Evolutionary conservation across 176 grass and related monocot genomes (phyloP), one percentile per base, ranked within the genome.

Genomic region (bread wheat (Triticum aestivum)): DNA sequence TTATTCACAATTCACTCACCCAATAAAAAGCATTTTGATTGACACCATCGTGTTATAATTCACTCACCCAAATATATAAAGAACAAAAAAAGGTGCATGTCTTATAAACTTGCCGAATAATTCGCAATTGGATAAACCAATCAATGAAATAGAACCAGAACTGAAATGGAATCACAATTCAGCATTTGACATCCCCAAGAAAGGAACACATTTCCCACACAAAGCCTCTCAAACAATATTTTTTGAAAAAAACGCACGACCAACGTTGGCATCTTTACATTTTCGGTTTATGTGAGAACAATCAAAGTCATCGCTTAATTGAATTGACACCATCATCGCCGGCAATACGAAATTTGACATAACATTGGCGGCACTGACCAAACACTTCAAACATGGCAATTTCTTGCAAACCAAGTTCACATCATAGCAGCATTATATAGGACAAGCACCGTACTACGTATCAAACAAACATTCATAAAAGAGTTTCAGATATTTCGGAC

Each of bases 401-500:
- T 56, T 34, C 2, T 42, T 61, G 10, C 21, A 13, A 17, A 39
- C 17, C 12, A 41, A 77, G 4, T 29, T 51, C 2, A 1, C 15
- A 26, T 0, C 56, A 8, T 41, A 9, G 13, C 13, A 32, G 8
- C 14, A 37, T 73, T 83, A 6, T 26, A 15, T 6, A 10, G 3
- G 49, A 58, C 6, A 72, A 34, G 52, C 3, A 20, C 39, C 23
- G 30, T 3, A 7, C 5, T 30, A 30, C 29, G 29, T 33, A 8
- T 15, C 13, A 72, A 11, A 54, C 10, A 75, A 8, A 69, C 15
- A 81, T 75, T 75, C 26, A 90, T 66, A 21, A 30, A 6, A 54
- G 11, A 80, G 62, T 4, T 37, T 62, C 3, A 11, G 5, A 61
- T 33, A 79, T 75, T 58, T 73, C 5, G 18, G 10, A 98, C 96